Evolutionary conservation across 495 filamentous ascomycete species (phyloP).

Genomic region (Parathielavia hyrcaniae): DNA sequence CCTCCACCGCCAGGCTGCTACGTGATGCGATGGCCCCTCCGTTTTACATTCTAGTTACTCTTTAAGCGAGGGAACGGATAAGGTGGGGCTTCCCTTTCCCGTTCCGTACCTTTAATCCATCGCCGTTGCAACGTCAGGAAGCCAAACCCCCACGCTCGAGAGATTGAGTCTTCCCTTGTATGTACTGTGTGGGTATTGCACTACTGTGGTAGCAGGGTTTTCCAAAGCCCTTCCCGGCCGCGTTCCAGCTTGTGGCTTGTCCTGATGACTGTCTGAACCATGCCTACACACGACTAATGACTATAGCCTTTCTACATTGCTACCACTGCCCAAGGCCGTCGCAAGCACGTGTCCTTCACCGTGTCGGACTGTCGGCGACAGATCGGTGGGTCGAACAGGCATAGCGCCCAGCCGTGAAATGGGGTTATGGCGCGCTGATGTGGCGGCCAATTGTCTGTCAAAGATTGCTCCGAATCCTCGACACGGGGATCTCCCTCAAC

Average conservation of each 20-base stretch:
- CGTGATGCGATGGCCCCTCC: no score
- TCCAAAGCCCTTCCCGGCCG: not conserved
- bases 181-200: no score
- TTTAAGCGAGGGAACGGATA: not conserved
- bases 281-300: not conserved
- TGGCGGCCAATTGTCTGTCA: not conserved
- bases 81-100: slow-evolving; percentile 4
- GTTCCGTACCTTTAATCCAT: slow-evolving; percentile 4
- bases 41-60: no score
- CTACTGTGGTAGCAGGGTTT: no score
- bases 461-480: not conserved
- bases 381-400: slow-evolving; percentile 2
- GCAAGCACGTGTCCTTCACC: slow-evolving; percentile 4
- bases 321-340: not conserved
- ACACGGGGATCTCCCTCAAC: slow-evolving; percentile 13
- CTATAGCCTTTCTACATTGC: not conserved
- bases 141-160: slow-evolving; percentile 1
- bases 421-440: not conserved
- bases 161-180: no score
- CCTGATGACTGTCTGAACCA: not conserved
- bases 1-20: no score
- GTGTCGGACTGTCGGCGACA: not conserved
- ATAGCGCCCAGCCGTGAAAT: not conserved
- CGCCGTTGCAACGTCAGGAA: slow-evolving; percentile 1
- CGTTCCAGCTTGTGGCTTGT: not conserved